Evolutionary conservation across 2,329 filamentous ascomycete species (phyloP).

Genomic region (Pyrenochaeta sp.): DNA sequence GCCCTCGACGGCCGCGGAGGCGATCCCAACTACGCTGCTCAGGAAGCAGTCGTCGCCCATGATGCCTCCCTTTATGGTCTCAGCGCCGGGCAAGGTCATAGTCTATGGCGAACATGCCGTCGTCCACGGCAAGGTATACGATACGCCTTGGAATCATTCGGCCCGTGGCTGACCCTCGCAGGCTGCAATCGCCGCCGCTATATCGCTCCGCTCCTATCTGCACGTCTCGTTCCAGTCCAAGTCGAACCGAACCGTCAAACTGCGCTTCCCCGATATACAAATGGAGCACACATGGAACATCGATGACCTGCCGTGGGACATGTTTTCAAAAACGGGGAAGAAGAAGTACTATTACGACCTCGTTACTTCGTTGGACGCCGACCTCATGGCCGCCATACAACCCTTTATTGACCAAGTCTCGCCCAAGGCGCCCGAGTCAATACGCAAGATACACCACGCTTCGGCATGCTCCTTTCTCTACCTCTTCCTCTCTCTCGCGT

Average conservation of each 20-base stretch:
- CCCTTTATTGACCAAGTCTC: constrained; percentile 81
- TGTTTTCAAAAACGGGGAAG: constrained; percentile 81
- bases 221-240: constrained; percentile 95
- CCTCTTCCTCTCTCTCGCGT: constrained; percentile 87
- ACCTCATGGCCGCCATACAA: constrained; percentile 81
- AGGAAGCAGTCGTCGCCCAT: constrained; percentile 63
- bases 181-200: constrained; percentile 92
- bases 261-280: constrained; percentile 91
- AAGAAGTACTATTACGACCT: constrained; percentile 96
- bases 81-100: constrained; percentile 96
- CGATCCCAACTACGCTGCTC: constrained; percentile 24
- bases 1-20: constrained; percentile 20
- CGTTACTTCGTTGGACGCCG: constrained; percentile 78
- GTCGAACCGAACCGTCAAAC: constrained; percentile 83
- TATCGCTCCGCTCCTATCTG: constrained; percentile 94
- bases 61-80: constrained; percentile 95
- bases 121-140: constrained; percentile 86
- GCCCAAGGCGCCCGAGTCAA: constrained; percentile 68
- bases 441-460: constrained; percentile 83
- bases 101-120: constrained; percentile 98
- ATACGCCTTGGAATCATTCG: not conserved
- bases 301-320: constrained; percentile 84
- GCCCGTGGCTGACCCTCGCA: constrained; percentile 48
- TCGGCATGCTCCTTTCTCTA: constrained; percentile 91
- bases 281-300: constrained; percentile 94